A percentile compares a stretch with the other conserved stretches of the same genome.
Conservation (phyloP, 257 asterid genomes). For the Asclepias syriaca region DNA sequence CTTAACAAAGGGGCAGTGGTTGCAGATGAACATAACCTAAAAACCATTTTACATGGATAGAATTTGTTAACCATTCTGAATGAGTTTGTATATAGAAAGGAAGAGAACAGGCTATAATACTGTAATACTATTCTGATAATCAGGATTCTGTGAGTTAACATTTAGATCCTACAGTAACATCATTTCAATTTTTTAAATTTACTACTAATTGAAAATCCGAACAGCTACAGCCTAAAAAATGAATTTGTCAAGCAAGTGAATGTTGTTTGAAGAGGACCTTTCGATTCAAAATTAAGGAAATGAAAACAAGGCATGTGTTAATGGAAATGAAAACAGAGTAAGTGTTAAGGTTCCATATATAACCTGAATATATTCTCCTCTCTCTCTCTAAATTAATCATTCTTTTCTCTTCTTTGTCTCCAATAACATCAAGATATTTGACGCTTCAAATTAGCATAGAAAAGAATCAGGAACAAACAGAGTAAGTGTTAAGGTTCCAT, state of each 20-base stretch:
- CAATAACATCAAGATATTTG: no score
- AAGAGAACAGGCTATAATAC: background rate
- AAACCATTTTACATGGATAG: background rate
- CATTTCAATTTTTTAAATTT: background rate
- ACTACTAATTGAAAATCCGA: background rate
- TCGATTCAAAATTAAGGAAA: background rate
- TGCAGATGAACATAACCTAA: conserved; percentile 86
- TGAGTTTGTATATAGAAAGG: background rate
- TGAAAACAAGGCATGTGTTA: no score
- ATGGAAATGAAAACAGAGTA: no score
- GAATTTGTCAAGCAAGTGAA: background rate
- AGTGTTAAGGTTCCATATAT: no score
- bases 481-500: no score
- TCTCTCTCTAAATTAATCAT: no score
- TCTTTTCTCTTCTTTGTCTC: no score
- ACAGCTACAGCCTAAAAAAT: background rate
- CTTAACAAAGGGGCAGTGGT: conserved; percentile 82
- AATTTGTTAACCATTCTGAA: background rate
- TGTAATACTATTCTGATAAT: background rate
- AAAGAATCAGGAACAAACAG: no score
- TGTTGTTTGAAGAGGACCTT: background rate
- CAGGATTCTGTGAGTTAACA: no score
- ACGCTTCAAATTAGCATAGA: no score
- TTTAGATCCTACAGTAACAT: background rate
- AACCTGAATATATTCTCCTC: no score